Conservation (phyloP, 2,329 filamentous ascomycete genomes). For the Colletotrichum noveboracense region DNA sequence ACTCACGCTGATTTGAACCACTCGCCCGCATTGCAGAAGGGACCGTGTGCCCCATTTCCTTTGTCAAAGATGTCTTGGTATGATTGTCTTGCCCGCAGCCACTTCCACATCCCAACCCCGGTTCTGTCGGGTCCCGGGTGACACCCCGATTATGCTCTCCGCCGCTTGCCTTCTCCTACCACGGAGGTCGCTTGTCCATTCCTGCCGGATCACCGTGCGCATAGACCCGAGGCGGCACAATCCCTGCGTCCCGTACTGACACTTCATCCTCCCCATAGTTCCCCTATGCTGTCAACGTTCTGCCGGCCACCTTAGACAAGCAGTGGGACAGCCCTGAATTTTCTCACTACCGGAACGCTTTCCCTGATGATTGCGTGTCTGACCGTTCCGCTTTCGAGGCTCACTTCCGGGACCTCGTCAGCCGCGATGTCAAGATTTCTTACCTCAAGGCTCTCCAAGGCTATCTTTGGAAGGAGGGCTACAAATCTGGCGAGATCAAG, state of each 20-base stretch:
- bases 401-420: constrained; percentile 74
- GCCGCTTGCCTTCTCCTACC: neutral
- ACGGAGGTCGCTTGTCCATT: constrained; percentile 8
- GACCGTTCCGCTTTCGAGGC: constrained; percentile 65
- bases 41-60: constrained; percentile 82
- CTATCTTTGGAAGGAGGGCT: constrained; percentile 78
- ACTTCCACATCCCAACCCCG: constrained; percentile 16
- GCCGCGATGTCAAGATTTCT: constrained; percentile 74
- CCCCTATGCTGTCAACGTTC: constrained; percentile 73
- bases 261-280: constrained; percentile 56
- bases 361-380: constrained; percentile 67
- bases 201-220: constrained; percentile 1
- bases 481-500: constrained; percentile 70
- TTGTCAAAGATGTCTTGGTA: constrained; percentile 84
- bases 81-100: constrained; percentile 40
- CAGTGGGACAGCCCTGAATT: constrained; percentile 73
- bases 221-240: neutral
- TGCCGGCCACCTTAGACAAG: constrained; percentile 66
- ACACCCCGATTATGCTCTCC: constrained; percentile 21
- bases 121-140: constrained; percentile 17
- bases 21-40: constrained; percentile 62
- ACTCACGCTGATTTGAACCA: constrained; percentile 5
- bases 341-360: constrained; percentile 71
- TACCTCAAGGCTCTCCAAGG: constrained; percentile 84
- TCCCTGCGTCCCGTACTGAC: neutral